Percentiles rank a stretch among this genome's conserved stretches.
Conservation (phyloP, 306 rosid species). For the Vigna angularis region DNA sequence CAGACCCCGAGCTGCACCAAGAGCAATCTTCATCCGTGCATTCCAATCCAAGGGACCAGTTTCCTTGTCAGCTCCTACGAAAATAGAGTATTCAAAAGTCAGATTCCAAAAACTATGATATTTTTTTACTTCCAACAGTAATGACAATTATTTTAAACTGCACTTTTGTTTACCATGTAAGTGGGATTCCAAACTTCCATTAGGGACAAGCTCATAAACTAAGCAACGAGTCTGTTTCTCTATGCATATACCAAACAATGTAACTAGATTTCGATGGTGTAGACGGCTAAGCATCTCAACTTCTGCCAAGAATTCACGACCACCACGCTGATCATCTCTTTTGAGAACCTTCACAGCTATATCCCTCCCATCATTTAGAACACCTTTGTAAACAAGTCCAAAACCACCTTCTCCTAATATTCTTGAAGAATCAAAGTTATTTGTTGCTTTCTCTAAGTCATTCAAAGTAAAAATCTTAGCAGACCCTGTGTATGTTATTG, state of each 20-base stretch:
- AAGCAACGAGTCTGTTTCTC: conserved; percentile 88
- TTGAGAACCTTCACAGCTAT: conserved; percentile 96
- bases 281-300: conserved; percentile 97
- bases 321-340: conserved; percentile 84
- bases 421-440: conserved; percentile 77
- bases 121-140: conserved; percentile 28
- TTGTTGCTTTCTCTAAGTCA: conserved; percentile 83
- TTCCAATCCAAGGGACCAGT: conserved; percentile 87
- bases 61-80: conserved; percentile 84
- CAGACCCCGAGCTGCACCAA: conserved; percentile 93
- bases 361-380: conserved; percentile 81
- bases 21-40: conserved; percentile 89
- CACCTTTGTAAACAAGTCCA: conserved; percentile 85
- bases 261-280: conserved; percentile 95
- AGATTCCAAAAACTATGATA: conserved; percentile 8
- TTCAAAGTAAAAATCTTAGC: conserved; percentile 76
- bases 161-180: conserved; percentile 72
- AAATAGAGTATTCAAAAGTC: conserved; percentile 36
- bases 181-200: conserved; percentile 96
- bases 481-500: conserved; percentile 70
- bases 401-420: conserved; percentile 99
- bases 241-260: conserved; percentile 82
- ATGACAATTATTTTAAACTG: conserved; percentile 30
- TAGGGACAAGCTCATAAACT: conserved; percentile 92
- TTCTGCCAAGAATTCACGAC: conserved; percentile 96